phyloP scores from a whole-genome alignment of 768 basidiomycete genomes.

The Austroboletus festivus region DNA sequence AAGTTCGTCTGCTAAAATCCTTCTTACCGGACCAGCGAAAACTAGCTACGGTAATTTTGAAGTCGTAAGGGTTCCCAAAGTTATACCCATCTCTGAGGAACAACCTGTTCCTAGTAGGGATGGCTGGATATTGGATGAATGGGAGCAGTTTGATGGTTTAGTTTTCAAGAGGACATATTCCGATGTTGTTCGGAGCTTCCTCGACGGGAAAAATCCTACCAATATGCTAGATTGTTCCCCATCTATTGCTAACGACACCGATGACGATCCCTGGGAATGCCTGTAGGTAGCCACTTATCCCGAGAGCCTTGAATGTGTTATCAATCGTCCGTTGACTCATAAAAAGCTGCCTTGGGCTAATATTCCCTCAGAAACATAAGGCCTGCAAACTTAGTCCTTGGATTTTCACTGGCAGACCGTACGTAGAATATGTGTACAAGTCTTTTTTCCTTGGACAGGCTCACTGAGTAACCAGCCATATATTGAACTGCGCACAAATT shows the following conservation, averaged over 20 bases:
- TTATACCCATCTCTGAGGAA: slow-evolving; percentile 15
- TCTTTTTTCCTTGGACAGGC: too few relatives aligned
- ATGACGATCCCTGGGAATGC: slow-evolving; percentile 17
- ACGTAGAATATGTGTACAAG: too few relatives aligned
- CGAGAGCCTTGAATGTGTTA: background rate
- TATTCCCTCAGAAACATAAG: too few relatives aligned
- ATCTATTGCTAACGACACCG: background rate
- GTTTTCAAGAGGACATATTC: slow-evolving; percentile 20
- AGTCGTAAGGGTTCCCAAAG: slow-evolving; percentile 18
- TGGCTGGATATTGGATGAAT: slow-evolving; percentile 10
- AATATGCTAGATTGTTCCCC: background rate
- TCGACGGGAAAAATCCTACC: slow-evolving; percentile 1
- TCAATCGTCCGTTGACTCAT: too few relatives aligned
- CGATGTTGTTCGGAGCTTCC: slow-evolving; percentile 17
- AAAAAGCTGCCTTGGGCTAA: too few relatives aligned
- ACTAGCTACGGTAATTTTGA: slow-evolving; percentile 21
- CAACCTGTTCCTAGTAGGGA: background rate
- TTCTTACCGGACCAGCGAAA: slow-evolving; percentile 9
- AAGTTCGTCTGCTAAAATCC: background rate
- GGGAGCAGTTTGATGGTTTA: slow-evolving; percentile 22
- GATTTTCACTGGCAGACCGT: too few relatives aligned
- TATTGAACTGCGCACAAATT: slow-evolving; percentile 74
- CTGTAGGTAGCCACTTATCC: slow-evolving; percentile 2
- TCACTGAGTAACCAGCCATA: too few relatives aligned
- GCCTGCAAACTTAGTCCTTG: too few relatives aligned